A percentile compares a stretch with the other conserved stretches of the same genome.
Evolutionary conservation across 805 yeast genomes (phyloP).

Genomic region (Cyberlindnera galapagoensis): DNA sequence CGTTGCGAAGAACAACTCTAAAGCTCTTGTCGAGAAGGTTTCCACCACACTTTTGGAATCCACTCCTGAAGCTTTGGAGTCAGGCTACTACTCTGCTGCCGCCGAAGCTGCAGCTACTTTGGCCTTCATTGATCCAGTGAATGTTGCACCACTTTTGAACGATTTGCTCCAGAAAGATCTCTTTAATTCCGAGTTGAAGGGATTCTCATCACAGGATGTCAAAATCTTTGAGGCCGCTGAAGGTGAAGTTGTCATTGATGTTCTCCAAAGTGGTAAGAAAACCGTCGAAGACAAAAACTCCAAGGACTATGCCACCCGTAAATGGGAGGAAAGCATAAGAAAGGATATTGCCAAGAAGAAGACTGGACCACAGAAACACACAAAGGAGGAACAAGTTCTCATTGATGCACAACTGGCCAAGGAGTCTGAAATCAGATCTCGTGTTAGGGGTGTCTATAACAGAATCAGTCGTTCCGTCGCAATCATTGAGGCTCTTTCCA

Average conservation of each 20-base stretch:
- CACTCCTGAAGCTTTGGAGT: slow-evolving; percentile 17
- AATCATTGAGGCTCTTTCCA: slow-evolving; percentile 48
- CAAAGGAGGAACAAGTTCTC: slow-evolving; percentile 68
- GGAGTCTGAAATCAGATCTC: slow-evolving; percentile 51
- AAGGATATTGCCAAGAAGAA: slow-evolving; percentile 62
- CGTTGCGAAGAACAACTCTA: slow-evolving; percentile 33
- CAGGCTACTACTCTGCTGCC: slow-evolving; percentile 45
- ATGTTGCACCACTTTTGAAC: slow-evolving; percentile 45
- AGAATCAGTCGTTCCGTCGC: slow-evolving; percentile 43
- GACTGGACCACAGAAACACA: slow-evolving; percentile 43
- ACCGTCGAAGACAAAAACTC: slow-evolving; percentile 58
- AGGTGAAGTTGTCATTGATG: slow-evolving; percentile 63
- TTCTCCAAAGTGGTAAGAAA: slow-evolving; percentile 41
- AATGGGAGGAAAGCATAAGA: slow-evolving; percentile 86
- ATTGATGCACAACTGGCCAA: slow-evolving; percentile 56
- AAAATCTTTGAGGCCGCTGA: slow-evolving; percentile 64
- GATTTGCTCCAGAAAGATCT: slow-evolving; percentile 39
- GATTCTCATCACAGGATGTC: slow-evolving; percentile 43
- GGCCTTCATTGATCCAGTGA: slow-evolving; percentile 54
- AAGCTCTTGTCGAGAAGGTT: slow-evolving; percentile 17
- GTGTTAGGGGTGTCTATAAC: slow-evolving; percentile 33
- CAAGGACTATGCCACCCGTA: slow-evolving; percentile 75
- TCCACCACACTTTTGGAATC: slow-evolving; percentile 16
- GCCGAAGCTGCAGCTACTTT: slow-evolving; percentile 40
- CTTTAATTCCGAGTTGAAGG: slow-evolving; percentile 7